A percentile compares a stretch with the other conserved stretches of the same genome.
Conservation (phyloP, 352 stramenopile genomes). For the Hyaloperonospora arabidopsidis region DNA sequence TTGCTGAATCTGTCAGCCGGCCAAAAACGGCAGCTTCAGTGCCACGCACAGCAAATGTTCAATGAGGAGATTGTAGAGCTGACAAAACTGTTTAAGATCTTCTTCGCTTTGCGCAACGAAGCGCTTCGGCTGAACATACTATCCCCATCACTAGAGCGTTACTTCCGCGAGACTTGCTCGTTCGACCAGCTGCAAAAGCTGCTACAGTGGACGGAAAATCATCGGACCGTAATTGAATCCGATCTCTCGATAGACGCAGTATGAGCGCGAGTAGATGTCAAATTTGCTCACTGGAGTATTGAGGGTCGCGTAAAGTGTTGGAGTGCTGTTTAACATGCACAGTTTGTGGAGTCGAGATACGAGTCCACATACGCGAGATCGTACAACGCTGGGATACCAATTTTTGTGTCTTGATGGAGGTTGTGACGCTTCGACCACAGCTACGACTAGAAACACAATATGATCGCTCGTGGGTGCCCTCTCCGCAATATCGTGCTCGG, state of each 20-base stretch:
- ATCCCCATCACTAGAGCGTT: conserved; percentile 55
- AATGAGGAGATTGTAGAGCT: conserved; percentile 51
- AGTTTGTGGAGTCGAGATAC: no score
- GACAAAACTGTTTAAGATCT: conserved; percentile 74
- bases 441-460: no score
- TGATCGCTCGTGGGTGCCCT: no score
- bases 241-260: conserved; percentile 29
- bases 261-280: conserved; percentile 17
- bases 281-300: conserved; percentile 17
- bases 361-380: no score
- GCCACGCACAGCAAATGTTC: conserved; percentile 54
- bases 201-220: conserved; percentile 68
- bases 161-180: conserved; percentile 58
- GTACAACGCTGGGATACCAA: no score
- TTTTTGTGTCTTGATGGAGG: no score
- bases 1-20: conserved; percentile 43
- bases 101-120: conserved; percentile 60
- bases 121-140: conserved; percentile 60
- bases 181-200: conserved; percentile 67
- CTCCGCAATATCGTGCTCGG: no score
- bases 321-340: no score
- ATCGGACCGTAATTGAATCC: conserved; percentile 49
- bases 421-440: no score
- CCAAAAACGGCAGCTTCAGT: conserved; percentile 60
- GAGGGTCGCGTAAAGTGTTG: conserved; percentile 5